Evolutionary conservation across 441 rosid genomes (phyloP), one percentile per base, ranked within the genome.

Genomic region (Dalechampia spathulata): DNA sequence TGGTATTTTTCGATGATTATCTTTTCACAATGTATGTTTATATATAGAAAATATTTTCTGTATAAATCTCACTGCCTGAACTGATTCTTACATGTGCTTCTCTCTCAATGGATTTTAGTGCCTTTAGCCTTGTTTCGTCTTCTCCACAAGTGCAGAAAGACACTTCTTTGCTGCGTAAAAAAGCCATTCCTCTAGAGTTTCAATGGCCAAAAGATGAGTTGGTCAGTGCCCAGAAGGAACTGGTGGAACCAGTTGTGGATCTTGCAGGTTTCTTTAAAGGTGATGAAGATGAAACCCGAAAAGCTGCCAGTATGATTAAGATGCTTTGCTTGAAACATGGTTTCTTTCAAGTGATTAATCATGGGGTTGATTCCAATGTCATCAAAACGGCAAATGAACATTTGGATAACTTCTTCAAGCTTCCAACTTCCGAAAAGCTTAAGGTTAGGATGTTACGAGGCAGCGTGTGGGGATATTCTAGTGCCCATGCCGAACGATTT

Each of bases 401-500:
- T 67, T 82, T 81, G 95, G 73, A 79, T 44, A 52, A 53, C 39
- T 93, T 93, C 80, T 93, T 93, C 43, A 75, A 79, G 19, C 60
- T 82, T 75, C 81, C 88, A 9, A 82, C 89, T 40, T 13, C 46
- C 1, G 81, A 93, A 36, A 93, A 93, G 72, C 89, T 82, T 65
- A 82, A 67, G 51, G 81, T 83, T 62, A 69, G 75, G 64, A 83
- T 95, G 64, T 83, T 83, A 71, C 41, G 67, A 0, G 97, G 97
- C 2, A 89, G 87, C 64, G 71, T 68, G 45, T 79, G 84, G 58
- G 97, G 99, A 49, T 93, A 93, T 57, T 88, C 99, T 1, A 87
- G 90, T 32, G 87, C 96, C 72, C 89, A 89, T 75, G 79, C 89
- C 3, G 79, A 87, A 7, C 78, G 99, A 51, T 92, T 92, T 78